Conservation (phyloP, 78 protist species). For the Dictyostelium purpureum region DNA sequence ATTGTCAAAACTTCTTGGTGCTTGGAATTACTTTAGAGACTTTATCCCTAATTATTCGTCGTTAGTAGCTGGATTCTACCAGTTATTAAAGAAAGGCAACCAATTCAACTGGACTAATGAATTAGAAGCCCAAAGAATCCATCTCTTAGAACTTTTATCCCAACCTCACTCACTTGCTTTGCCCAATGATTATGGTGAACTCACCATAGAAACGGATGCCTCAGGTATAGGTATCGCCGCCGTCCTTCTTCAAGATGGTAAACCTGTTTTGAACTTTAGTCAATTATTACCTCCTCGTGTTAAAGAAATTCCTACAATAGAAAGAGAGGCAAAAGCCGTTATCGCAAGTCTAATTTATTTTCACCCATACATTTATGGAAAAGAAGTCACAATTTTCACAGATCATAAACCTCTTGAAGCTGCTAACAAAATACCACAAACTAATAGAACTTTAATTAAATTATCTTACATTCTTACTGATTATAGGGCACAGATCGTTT, state of each 20-base stretch:
- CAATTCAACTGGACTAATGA: too few relatives aligned
- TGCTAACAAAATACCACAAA: background rate
- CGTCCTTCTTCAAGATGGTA: background rate
- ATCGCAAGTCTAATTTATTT: background rate
- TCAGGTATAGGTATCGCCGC: background rate
- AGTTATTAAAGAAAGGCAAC: too few relatives aligned
- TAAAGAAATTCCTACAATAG: background rate
- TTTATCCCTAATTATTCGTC: too few relatives aligned
- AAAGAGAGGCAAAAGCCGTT: background rate
- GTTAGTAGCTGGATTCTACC: too few relatives aligned
- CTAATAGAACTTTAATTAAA: background rate
- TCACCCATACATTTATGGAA: background rate
- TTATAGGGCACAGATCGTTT: too few relatives aligned
- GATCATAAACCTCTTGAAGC: background rate
- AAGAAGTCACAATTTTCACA: background rate
- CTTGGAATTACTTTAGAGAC: too few relatives aligned
- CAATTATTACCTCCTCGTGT: background rate
- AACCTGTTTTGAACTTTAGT: background rate
- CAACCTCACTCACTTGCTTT: too few relatives aligned
- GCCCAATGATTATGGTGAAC: too few relatives aligned
- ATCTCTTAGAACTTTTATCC: too few relatives aligned
- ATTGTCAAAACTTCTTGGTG: too few relatives aligned
- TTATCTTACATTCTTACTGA: background rate
- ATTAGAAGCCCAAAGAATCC: too few relatives aligned
- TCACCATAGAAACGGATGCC: background rate